Evolutionary conservation across 176 grass and related monocot genomes (phyloP).

Genomic region (Chloris gayana): DNA sequence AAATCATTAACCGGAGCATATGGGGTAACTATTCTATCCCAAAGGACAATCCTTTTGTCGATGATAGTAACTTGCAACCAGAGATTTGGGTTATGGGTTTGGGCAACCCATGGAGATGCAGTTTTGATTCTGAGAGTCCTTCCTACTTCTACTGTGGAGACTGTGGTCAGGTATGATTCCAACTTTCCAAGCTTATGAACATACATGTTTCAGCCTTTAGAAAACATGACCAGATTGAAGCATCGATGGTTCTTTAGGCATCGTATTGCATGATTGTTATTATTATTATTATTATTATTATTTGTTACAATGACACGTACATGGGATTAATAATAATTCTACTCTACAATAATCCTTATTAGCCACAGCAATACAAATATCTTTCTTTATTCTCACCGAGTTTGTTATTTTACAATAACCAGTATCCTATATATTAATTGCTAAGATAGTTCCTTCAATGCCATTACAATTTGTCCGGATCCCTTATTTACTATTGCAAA

Average conservation of each 20-base stretch:
- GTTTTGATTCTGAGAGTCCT: slow-evolving; percentile 66
- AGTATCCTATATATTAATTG: too few relatives aligned
- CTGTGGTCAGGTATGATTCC: slow-evolving; percentile 50
- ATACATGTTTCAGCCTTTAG: background rate
- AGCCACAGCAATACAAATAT: background rate
- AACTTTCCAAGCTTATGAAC: slow-evolving; percentile 2
- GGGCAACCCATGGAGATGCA: slow-evolving; percentile 72
- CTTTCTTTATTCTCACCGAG: background rate
- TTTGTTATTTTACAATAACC: background rate
- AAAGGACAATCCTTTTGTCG: slow-evolving; percentile 49
- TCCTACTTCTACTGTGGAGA: slow-evolving; percentile 84
- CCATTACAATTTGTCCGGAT: too few relatives aligned
- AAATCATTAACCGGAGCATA: slow-evolving; percentile 48
- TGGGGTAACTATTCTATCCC: slow-evolving; percentile 50
- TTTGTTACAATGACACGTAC: too few relatives aligned
- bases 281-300: background rate
- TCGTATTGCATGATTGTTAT: background rate
- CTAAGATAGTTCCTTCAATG: too few relatives aligned
- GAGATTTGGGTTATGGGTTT: slow-evolving; percentile 73
- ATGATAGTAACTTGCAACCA: slow-evolving; percentile 20
- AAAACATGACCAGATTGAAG: background rate
- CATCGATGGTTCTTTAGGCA: background rate
- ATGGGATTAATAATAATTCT: background rate
- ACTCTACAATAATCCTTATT: background rate
- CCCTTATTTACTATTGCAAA: too few relatives aligned